These are phyloP conservation scores for Lizonia empirigonia DNA, from an alignment of 2,329 filamentous ascomycete genomes.

Conservation along the genomic window DNA sequence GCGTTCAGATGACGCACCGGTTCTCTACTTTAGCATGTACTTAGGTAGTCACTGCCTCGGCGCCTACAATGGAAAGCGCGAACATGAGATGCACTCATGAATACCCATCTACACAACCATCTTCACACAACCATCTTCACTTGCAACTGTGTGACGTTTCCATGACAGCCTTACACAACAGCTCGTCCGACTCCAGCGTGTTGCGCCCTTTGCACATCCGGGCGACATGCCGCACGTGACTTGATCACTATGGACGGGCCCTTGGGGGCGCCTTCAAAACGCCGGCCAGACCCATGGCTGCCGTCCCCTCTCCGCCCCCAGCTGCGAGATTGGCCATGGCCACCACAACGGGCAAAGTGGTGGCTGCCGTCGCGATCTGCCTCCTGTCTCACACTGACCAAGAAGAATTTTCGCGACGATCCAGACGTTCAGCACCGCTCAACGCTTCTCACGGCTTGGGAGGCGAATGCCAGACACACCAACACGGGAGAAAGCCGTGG, in stretches of 20 bases:
- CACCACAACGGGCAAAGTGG: conserved; percentile 13
- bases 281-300: conserved; percentile 10
- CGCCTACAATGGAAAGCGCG: conserved; percentile 27
- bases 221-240: conserved; percentile 10
- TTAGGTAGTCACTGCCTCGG: conserved; percentile 27
- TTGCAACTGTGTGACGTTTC: conserved; percentile 13
- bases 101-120: conserved; percentile 17
- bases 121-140: conserved; percentile 1
- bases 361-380: conserved; percentile 17
- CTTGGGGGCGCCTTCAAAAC: conserved; percentile 1
- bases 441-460: conserved; percentile 18
- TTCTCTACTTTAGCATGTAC: conserved; percentile 25
- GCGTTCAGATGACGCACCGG: conserved; percentile 23
- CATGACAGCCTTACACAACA: conserved; percentile 20
- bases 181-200: conserved; percentile 13
- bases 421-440: conserved; percentile 20
- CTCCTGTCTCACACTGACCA: conserved; percentile 23
- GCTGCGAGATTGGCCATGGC: conserved; percentile 7
- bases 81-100: conserved; percentile 26
- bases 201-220: conserved; percentile 1
- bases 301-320: conserved; percentile 4
- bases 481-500: conserved; percentile 20
- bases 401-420: conserved; percentile 33
- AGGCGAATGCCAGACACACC: conserved; percentile 18
- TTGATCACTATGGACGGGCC: background rate